Base-by-base conservation (phyloP, 495 filamentous ascomycete genomes). In the Sordaria brevicollis region DNA sequence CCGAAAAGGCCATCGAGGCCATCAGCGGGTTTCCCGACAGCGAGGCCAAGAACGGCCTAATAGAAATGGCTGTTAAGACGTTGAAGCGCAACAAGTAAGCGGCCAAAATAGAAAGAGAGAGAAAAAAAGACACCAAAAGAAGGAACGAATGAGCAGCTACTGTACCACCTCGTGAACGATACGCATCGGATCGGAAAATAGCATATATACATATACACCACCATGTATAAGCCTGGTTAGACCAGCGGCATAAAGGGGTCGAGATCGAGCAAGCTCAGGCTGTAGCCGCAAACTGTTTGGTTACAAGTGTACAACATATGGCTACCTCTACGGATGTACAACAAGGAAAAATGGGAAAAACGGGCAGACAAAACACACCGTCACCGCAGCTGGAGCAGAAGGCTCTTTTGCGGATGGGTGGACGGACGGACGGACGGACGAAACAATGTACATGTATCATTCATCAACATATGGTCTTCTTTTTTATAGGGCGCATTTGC, bases 41-140 rank as follows among this genome's bases (percentile, higher is more conserved):
- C 74, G 95, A 97, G 70, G 95, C 96, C 41, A 97, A 96, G 81
- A 84, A 90, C 29, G 94, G 93, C 8, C 83, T 99, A 67, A 85
- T 95, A 73, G 92, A 97, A 71, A 97, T 98, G 91, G 94, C 93
- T 72, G 86, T 89, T 75, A 97, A 97, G 83, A 93, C 93, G 2
- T 86, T 97, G 83, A 91, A 93, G 76, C 86, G 95, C 74, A 86
- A 93, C 76, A 97, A 97, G 77, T 99, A 86, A 70, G 25, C 49
- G 15, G 19, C 43, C 5, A 57, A 9, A 57, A 17, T 3, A 8
- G 4, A 49, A 49, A 9, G 0, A 29, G 2, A 36, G 11, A 36
- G 3, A 29, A 7, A 57, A 17, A 62, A 4, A 31, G 21, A 8
- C 5, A 62, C 11, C 25, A 62, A n/a, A n/a, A n/a, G n/a, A n/a